Evolutionary conservation across 2,329 filamentous ascomycete species (phyloP).

Genomic region (Ilyonectria sp.): DNA sequence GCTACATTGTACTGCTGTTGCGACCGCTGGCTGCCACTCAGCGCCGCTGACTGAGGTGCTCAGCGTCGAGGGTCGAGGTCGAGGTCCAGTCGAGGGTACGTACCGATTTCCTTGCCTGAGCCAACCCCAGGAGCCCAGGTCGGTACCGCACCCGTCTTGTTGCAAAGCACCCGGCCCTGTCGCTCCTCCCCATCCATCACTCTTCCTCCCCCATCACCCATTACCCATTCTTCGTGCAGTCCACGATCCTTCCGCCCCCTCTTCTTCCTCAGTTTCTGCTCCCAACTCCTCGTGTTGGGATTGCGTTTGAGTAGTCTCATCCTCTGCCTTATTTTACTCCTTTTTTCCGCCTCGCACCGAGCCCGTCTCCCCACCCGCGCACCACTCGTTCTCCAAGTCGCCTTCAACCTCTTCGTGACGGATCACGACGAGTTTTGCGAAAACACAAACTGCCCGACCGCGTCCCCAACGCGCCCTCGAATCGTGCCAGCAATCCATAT

Average conservation of each 20-base stretch:
- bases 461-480: slow-evolving; percentile 43
- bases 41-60: slow-evolving; percentile 15
- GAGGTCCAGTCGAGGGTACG: slow-evolving; percentile 43
- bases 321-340: slow-evolving; percentile 34
- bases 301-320: slow-evolving; percentile 48
- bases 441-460: slow-evolving; percentile 48
- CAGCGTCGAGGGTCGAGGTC: slow-evolving; percentile 44
- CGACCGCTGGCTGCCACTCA: slow-evolving; percentile 25
- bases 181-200: slow-evolving; percentile 55
- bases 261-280: slow-evolving; percentile 34
- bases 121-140: slow-evolving; percentile 47
- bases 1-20: neutral
- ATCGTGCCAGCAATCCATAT: slow-evolving; percentile 37
- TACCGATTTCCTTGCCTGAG: slow-evolving; percentile 46
- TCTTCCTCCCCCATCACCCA: slow-evolving; percentile 53
- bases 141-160: slow-evolving; percentile 49
- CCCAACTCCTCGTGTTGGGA: slow-evolving; percentile 37
- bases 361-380: slow-evolving; percentile 42
- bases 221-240: slow-evolving; percentile 52
- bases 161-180: slow-evolving; percentile 53
- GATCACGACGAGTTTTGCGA: slow-evolving; percentile 52
- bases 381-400: slow-evolving; percentile 45
- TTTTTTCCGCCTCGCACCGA: slow-evolving; percentile 28
- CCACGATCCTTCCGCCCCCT: slow-evolving; percentile 50
- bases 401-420: slow-evolving; percentile 47